These are phyloP conservation scores for Colletotrichum salicis DNA, from an alignment of 2,329 filamentous ascomycete species.

Conservation along the genomic window DNA sequence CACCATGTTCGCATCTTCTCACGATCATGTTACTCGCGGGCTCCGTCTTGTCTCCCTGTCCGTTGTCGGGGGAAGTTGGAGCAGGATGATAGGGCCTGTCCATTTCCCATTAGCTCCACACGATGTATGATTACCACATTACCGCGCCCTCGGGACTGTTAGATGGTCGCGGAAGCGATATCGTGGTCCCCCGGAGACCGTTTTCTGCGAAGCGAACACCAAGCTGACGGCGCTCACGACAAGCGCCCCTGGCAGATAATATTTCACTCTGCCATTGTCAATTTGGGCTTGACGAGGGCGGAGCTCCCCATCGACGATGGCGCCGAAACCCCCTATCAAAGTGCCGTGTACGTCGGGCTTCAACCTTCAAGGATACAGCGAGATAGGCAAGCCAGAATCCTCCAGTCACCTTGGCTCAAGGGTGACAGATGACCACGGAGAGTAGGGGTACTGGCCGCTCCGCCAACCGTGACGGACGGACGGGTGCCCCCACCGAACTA, in stretches of 20 bases:
- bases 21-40: background rate
- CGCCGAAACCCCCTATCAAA: slow-evolving; percentile 1
- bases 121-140: slow-evolving; percentile 30
- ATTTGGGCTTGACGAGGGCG: slow-evolving; percentile 2
- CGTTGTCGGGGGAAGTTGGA: slow-evolving; percentile 10
- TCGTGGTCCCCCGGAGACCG: slow-evolving; percentile 26
- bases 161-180: slow-evolving; percentile 17
- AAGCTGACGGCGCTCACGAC: background rate
- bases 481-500: slow-evolving; percentile 4
- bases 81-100: background rate
- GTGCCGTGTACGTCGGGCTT: slow-evolving; percentile 2
- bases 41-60: background rate
- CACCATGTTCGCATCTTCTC: background rate
- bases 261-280: slow-evolving; percentile 10
- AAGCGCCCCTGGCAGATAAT: slow-evolving; percentile 1
- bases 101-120: slow-evolving; percentile 12
- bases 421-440: background rate
- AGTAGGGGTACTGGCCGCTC: background rate
- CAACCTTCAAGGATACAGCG: background rate
- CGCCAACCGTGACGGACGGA: slow-evolving; percentile 7
- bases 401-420: slow-evolving; percentile 1
- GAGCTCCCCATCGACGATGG: background rate
- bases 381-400: background rate
- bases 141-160: slow-evolving; percentile 20
- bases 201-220: slow-evolving; percentile 19